A percentile compares a stretch with the other conserved stretches of the same genome.
Conservation (phyloP, 2,329 filamentous ascomycete genomes). For the Monilinia vaccinii-corymbosi region DNA sequence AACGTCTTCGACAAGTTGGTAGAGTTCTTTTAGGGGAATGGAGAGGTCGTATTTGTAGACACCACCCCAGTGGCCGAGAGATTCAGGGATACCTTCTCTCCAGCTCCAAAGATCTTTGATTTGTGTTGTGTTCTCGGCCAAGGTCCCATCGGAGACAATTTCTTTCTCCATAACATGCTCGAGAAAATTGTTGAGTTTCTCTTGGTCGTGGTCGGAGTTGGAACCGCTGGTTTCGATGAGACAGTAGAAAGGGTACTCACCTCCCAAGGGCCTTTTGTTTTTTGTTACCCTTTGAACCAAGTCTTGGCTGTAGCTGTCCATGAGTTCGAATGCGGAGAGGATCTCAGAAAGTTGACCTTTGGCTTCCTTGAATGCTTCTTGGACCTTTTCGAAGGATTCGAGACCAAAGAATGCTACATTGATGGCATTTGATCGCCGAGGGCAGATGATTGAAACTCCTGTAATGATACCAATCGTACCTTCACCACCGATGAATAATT, state of each 20-base stretch:
- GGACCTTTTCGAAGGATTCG: conserved; percentile 81
- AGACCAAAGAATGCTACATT: conserved; percentile 95
- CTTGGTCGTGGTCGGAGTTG: conserved; percentile 85
- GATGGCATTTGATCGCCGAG: conserved; percentile 75
- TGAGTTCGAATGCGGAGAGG: conserved; percentile 92
- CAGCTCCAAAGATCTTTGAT: conserved; percentile 78
- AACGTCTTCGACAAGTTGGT: conserved; percentile 80
- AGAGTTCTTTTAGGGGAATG: conserved; percentile 81
- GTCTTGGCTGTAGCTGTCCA: conserved; percentile 78
- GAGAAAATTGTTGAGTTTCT: conserved; percentile 82
- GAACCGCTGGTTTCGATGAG: conserved; percentile 93
- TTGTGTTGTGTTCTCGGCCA: conserved; percentile 92
- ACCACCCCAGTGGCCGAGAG: conserved; percentile 79
- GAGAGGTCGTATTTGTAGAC: conserved; percentile 99
- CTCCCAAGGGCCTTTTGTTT: conserved; percentile 72
- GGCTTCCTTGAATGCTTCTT: conserved; percentile 76
- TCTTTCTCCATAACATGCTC: conserved; percentile 85
- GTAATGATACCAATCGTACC: conserved; percentile 94
- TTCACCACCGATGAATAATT: conserved; percentile 91
- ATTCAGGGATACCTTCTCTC: conserved; percentile 88
- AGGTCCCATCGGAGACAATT: conserved; percentile 79
- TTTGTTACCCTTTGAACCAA: conserved; percentile 67
- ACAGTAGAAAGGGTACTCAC: conserved; percentile 87
- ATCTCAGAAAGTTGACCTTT: conserved; percentile 91
- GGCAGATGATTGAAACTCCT: conserved; percentile 79